These are phyloP conservation scores for Obba rivulosa DNA, from an alignment of 768 basidiomycete genomes.

Conservation along the genomic window DNA sequence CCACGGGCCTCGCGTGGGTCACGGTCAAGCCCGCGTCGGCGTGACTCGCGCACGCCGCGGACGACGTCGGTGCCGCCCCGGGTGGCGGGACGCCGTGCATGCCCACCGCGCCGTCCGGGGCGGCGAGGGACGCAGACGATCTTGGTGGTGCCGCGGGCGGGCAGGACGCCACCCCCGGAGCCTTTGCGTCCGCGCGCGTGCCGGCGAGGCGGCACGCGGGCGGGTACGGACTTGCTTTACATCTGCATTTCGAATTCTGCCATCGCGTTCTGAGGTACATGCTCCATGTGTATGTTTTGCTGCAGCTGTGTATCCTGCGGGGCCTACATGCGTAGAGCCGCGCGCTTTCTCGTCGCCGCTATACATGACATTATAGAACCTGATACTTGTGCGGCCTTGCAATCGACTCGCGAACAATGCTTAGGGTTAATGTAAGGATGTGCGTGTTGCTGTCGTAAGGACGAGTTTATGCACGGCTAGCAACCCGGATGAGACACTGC, in stretches of 20 bases:
- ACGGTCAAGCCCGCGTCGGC: conserved; percentile 6
- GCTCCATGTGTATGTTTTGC: conserved; percentile 22
- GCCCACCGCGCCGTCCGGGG: neutral
- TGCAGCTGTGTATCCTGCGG: conserved; percentile 16
- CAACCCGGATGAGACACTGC: too few relatives aligned
- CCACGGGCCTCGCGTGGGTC: conserved; percentile 9
- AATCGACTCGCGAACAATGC: too few relatives aligned
- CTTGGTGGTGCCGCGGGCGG: neutral
- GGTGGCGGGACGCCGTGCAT: neutral
- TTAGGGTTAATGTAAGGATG: too few relatives aligned
- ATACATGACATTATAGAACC: neutral
- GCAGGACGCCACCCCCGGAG: conserved; percentile 1
- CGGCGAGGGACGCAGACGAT: neutral
- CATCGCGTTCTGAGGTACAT: conserved; percentile 17
- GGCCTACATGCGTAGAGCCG: neutral
- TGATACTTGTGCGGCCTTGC: neutral
- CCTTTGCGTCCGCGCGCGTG: conserved; percentile 1
- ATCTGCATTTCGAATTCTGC: neutral
- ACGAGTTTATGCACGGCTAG: too few relatives aligned
- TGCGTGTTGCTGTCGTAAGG: too few relatives aligned
- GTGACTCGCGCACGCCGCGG: conserved; percentile 11
- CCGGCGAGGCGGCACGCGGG: conserved; percentile 16
- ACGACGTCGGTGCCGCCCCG: conserved; percentile 2
- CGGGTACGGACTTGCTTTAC: conserved; percentile 13
- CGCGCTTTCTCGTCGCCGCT: too few relatives aligned